Base-by-base conservation (phyloP, 2,329 filamentous ascomycete species). In the Ophiocordyceps camponoti-floridani region DNA sequence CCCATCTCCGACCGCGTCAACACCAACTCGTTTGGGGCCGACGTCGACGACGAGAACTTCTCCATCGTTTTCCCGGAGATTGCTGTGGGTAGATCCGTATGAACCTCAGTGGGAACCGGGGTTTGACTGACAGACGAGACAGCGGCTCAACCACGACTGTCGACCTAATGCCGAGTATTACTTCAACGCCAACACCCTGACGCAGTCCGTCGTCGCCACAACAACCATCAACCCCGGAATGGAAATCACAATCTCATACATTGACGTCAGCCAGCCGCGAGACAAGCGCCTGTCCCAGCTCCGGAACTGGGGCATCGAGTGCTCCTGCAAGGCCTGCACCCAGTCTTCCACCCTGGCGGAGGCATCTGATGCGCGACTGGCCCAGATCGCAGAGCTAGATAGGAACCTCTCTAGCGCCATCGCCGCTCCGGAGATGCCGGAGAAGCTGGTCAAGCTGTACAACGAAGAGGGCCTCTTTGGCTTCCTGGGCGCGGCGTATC, bases 111-210 rank as follows among this genome's bases (percentile, higher is more conserved):
- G 16, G 12, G 13, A 10, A 11, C 19, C 28, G 23, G n/a, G n/a
- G 3, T 4, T 19, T 10, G 1, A 23, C 40, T 42, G 4, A 19
- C 31, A 3, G 18, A 19, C 2, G 30, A 57, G 54, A 12, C 65
- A 47, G 63, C 65, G 19, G 56, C 53, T 66, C 49, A 68, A 68
- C 53, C 65, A 68, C 51, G 63, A 67, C 52, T 68, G 65, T 49
- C 60, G 64, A 1, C 61, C 65, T 28, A 67, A 67, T 47, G 58
- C 62, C 28, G 64, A 63, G 50, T 67, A 67, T 54, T 60, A 57
- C 49, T 65, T 64, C 47, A 62, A 66, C 49, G 52, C 56, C 37
- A 46, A 53, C 4, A 60, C 60, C 2, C 54, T 67, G 35, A 58
- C 60, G 3, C 64, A 67, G 46, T 56, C 60, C 46, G 54, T 64